Base-by-base conservation (phyloP, 345 rosid species). In the Angophora floribunda region DNA sequence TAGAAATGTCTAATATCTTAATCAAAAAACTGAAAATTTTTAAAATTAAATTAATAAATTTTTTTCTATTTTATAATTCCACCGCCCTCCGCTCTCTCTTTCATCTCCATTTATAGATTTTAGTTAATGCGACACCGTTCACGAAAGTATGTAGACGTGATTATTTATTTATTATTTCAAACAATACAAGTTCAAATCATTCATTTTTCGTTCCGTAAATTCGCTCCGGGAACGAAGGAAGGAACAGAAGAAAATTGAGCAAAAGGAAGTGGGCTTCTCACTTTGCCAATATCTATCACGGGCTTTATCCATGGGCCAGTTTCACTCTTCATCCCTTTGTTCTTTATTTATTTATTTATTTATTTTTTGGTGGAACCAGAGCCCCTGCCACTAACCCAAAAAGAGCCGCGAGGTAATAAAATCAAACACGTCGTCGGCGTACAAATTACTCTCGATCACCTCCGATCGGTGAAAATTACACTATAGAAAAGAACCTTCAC, bases 11-110 rank as follows among this genome's bases (percentile, higher is more conserved):
- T 36, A 36, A 36, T 36, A 36, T 4, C 41, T 36, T 36, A 36
- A 36, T 36, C 41, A 36, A 36, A 36, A 36, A 36, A 36, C 4
- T 36, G 7, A 21, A 55, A 55, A 55, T 0, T 7, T 22, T 22
- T 22, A 55, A 55, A 0, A 55, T 21, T 0, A 22, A 55, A 55
- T 55, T 55, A 1, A 55, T 55, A 55, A 55, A 55, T 7, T 19
- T 7, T n/a, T n/a, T n/a, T 36, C 41, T 36, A 36, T 36, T 36
- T 36, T 36, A 36, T 36, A 36, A 36, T 26, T 59, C 26, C 30
- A 3, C 7, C 15, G 5, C 65, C 10, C 6, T 55, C 61, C n/a
- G 24, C 63, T 57, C 65, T 59, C 65, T 26, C 65, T 59, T 5
- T n/a, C 65, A 26, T 26, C 26, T 59, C 10, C 65, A 10, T 26